Evolutionary conservation across 2,329 filamentous ascomycete species (phyloP).

Genomic region (Dendryphion nanum): DNA sequence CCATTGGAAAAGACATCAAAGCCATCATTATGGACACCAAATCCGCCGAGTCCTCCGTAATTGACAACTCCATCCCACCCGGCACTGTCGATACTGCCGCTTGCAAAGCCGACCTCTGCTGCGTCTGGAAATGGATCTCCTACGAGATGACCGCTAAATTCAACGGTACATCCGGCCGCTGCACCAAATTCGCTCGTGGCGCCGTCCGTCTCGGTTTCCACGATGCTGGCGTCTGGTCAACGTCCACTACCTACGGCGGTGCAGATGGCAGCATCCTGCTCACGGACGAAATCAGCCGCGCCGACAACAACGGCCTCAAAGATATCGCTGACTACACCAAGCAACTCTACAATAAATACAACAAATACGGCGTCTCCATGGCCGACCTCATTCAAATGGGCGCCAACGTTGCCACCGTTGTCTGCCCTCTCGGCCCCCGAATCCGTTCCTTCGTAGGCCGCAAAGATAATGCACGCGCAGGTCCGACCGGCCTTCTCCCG

Average conservation of each 20-base stretch:
- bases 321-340: conserved; percentile 30
- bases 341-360: conserved; percentile 31
- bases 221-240: conserved; percentile 34
- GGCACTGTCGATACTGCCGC: conserved; percentile 31
- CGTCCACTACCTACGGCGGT: conserved; percentile 24
- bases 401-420: conserved; percentile 38
- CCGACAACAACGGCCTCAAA: conserved; percentile 28
- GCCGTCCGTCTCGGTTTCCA: conserved; percentile 35
- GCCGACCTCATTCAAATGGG: conserved; percentile 41
- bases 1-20: conserved; percentile 35
- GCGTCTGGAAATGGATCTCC: conserved; percentile 36
- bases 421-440: conserved; percentile 40
- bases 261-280: conserved; percentile 35
- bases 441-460: conserved; percentile 38
- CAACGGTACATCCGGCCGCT: conserved; percentile 33
- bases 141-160: conserved; percentile 36
- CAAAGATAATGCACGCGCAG: conserved; percentile 35
- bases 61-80: conserved; percentile 21
- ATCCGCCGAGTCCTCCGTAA: conserved; percentile 18
- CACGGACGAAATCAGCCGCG: conserved; percentile 25
- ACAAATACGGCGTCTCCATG: conserved; percentile 34
- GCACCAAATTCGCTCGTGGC: conserved; percentile 30
- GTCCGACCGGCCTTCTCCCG: conserved; percentile 34
- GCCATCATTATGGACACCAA: conserved; percentile 29
- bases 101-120: conserved; percentile 35